These are phyloP conservation scores for Trichosporon asahii DNA, from an alignment of 1,284 basidiomycete genomes.

Conservation along the genomic window DNA sequence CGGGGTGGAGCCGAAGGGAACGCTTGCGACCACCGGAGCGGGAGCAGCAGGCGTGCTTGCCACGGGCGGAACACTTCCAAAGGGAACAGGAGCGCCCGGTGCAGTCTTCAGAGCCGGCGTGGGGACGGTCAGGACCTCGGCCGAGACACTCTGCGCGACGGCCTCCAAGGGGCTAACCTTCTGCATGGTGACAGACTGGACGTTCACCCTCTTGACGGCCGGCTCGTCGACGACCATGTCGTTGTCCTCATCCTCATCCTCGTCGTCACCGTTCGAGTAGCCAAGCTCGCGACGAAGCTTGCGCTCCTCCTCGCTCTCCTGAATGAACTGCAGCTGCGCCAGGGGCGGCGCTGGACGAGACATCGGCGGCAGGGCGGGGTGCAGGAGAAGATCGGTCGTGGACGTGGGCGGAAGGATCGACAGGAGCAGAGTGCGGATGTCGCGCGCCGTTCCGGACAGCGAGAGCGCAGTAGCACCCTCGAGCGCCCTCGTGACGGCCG, in stretches of 20 bases:
- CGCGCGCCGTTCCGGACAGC: conserved; percentile 18
- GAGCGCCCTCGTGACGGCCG: conserved; percentile 17
- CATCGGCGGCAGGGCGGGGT: conserved; percentile 41
- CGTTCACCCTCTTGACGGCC: conserved; percentile 14
- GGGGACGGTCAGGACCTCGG: background rate
- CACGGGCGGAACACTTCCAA: background rate
- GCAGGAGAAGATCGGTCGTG: conserved; percentile 28
- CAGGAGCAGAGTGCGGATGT: conserved; percentile 20
- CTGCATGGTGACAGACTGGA: background rate
- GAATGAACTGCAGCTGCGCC: conserved; percentile 37
- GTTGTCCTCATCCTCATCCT: conserved; percentile 18
- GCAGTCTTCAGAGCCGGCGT: background rate
- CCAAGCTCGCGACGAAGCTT: conserved; percentile 36
- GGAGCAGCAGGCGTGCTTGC: conserved; percentile 7
- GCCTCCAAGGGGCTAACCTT: background rate
- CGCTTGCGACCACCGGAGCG: background rate
- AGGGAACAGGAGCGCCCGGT: background rate
- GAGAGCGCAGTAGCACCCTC: conserved; percentile 17
- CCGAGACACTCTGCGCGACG: background rate
- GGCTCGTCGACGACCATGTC: conserved; percentile 20
- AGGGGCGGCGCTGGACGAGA: conserved; percentile 37
- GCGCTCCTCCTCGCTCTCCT: conserved; percentile 41
- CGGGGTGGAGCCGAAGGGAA: background rate
- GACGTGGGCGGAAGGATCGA: conserved; percentile 15
- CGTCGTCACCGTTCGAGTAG: conserved; percentile 19